Conservation (phyloP, 2,329 filamentous ascomycete species). For the Penicillium concentricum region DNA sequence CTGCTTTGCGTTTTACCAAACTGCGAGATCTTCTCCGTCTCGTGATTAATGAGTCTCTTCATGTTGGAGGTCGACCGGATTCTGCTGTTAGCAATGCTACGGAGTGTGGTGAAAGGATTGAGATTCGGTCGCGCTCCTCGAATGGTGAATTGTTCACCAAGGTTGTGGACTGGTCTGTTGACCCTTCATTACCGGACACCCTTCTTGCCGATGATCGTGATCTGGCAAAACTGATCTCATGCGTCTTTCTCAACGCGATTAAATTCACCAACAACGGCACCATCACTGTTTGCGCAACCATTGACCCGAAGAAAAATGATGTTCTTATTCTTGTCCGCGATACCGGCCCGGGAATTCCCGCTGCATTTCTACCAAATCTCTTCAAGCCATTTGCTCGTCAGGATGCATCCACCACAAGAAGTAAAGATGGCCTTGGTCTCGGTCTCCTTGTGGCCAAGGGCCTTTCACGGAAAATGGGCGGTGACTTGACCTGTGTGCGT, state of each 20-base stretch:
- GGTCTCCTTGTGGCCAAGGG: slow-evolving; percentile 72
- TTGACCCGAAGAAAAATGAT: slow-evolving; percentile 53
- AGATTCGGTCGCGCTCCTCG: slow-evolving; percentile 45
- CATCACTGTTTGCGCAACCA: slow-evolving; percentile 56
- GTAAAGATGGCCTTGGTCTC: slow-evolving; percentile 66
- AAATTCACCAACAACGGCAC: slow-evolving; percentile 68
- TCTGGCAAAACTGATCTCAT: slow-evolving; percentile 62
- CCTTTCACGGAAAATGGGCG: slow-evolving; percentile 65
- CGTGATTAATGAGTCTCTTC: slow-evolving; percentile 49
- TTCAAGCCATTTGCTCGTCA: slow-evolving; percentile 70
- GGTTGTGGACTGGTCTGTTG: slow-evolving; percentile 50
- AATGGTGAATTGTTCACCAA: slow-evolving; percentile 47
- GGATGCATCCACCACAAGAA: slow-evolving; percentile 65
- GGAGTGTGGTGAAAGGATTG: slow-evolving; percentile 46
- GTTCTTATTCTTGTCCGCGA: slow-evolving; percentile 63
- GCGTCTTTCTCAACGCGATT: slow-evolving; percentile 64
- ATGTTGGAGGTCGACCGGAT: slow-evolving; percentile 49
- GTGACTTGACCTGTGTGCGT: slow-evolving; percentile 63
- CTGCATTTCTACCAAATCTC: slow-evolving; percentile 63
- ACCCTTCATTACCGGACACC: slow-evolving; percentile 46
- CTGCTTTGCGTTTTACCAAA: slow-evolving; percentile 44
- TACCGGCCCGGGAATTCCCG: slow-evolving; percentile 67
- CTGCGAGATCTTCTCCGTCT: slow-evolving; percentile 47
- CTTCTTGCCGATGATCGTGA: slow-evolving; percentile 61
- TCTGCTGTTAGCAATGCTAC: slow-evolving; percentile 47